phyloP scores from a whole-genome alignment of 495 filamentous ascomycete species.

The Filosporella fistucella region DNA sequence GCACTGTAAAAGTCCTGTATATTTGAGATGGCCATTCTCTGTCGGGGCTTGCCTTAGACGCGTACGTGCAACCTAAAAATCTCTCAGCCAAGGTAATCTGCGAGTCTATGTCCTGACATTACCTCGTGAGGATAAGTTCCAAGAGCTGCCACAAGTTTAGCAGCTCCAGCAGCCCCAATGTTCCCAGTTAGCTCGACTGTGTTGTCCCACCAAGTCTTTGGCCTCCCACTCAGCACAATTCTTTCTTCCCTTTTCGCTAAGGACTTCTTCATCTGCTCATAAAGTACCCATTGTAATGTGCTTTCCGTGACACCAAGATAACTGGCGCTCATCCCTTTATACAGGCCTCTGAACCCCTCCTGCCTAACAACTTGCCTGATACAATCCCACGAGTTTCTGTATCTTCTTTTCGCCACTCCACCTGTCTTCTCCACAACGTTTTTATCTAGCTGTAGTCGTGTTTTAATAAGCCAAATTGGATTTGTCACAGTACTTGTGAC shows the following conservation, averaged over 20 bases:
- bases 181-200: conserved; percentile 65
- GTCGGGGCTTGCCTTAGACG: conserved; percentile 75
- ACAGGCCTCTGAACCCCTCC: conserved; percentile 74
- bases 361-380: conserved; percentile 67
- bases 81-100: not conserved
- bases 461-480: conserved; percentile 92
- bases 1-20: conserved; percentile 77
- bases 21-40: conserved; percentile 68
- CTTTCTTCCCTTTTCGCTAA: conserved; percentile 54
- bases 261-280: conserved; percentile 74
- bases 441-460: conserved; percentile 81
- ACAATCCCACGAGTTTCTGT: conserved; percentile 81
- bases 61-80: conserved; percentile 67
- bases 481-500: conserved; percentile 83
- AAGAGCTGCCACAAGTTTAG: conserved; percentile 76
- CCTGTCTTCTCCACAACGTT: conserved; percentile 50
- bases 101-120: conserved; percentile 9
- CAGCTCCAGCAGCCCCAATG: conserved; percentile 69
- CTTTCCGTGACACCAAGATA: conserved; percentile 84
- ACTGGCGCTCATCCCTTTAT: conserved; percentile 81
- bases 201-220: conserved; percentile 57
- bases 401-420: conserved; percentile 50
- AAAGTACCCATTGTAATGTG: conserved; percentile 82
- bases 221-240: conserved; percentile 45
- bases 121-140: conserved; percentile 89